Conservation (phyloP, 371 early-diverging fungal species). For the Choanephora cucurbitarum region DNA sequence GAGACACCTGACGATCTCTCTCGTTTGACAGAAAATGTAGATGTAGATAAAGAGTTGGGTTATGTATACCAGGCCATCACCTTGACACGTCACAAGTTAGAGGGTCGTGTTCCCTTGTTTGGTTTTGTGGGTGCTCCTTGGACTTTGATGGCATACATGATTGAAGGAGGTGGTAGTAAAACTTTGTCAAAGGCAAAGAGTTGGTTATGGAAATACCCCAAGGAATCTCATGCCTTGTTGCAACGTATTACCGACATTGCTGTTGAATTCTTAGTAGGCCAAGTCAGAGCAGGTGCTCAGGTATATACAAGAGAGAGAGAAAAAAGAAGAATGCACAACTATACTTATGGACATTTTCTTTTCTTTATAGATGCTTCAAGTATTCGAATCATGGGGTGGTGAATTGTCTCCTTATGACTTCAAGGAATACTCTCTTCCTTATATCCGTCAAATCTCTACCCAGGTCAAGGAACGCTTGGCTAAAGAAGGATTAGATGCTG, state of each 20-base stretch:
- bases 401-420: slow-evolving; percentile 88
- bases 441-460: slow-evolving; percentile 77
- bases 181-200: slow-evolving; percentile 86
- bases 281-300: slow-evolving; percentile 98
- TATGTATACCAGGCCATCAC: slow-evolving; percentile 97
- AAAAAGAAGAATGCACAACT: neutral
- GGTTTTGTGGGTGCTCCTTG: slow-evolving; percentile 98
- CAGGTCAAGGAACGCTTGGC: slow-evolving; percentile 66
- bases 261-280: slow-evolving; percentile 86
- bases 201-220: slow-evolving; percentile 88
- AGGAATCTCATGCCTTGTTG: slow-evolving; percentile 79
- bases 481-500: slow-evolving; percentile 43
- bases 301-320: slow-evolving; percentile 35
- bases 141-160: slow-evolving; percentile 98
- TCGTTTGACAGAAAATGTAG: slow-evolving; percentile 65
- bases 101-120: slow-evolving; percentile 90
- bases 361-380: slow-evolving; percentile 79
- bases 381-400: slow-evolving; percentile 97
- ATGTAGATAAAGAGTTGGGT: slow-evolving; percentile 72
- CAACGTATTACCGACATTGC: slow-evolving; percentile 80
- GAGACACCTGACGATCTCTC: slow-evolving; percentile 72
- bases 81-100: slow-evolving; percentile 82
- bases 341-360: neutral
- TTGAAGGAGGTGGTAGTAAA: slow-evolving; percentile 97
- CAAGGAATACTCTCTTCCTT: slow-evolving; percentile 84